Evolutionary conservation across 148 eudicot genomes (phyloP).

Genomic region (Cornus kousa): DNA sequence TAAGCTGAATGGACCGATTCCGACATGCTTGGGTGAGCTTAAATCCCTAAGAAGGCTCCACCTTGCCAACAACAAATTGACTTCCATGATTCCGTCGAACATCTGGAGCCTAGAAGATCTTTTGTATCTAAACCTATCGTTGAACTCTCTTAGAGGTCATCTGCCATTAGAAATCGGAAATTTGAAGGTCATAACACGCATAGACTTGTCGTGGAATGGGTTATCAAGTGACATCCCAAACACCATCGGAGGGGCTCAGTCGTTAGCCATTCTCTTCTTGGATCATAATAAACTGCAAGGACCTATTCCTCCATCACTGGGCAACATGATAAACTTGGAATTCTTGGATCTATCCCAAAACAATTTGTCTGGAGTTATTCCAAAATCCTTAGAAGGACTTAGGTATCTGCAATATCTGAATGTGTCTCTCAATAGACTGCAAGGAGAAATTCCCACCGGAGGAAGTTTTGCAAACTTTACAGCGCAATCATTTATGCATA

Average conservation of each 20-base stretch:
- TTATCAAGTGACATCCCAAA: conserved; percentile 27
- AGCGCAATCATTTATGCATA: conserved; percentile 22
- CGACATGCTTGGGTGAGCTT: conserved; percentile 28
- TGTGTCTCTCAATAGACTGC: conserved; percentile 26
- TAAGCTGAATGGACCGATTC: conserved; percentile 24
- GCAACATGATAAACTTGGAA: conserved; percentile 22
- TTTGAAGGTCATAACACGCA: conserved; percentile 9
- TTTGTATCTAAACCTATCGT: conserved; percentile 23
- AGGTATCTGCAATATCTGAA: conserved; percentile 9
- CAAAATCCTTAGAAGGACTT: conserved; percentile 22
- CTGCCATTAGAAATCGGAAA: conserved; percentile 16
- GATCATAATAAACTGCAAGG: conserved; percentile 29
- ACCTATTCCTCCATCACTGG: conserved; percentile 26
- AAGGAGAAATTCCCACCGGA: conserved; percentile 28
- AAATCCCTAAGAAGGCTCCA: conserved; percentile 20
- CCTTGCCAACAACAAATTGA: conserved; percentile 29
- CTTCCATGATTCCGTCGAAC: conserved; percentile 14
- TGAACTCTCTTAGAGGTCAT: conserved; percentile 24
- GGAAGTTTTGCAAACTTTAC: conserved; percentile 25
- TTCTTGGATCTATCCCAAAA: conserved; percentile 27
- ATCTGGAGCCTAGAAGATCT: conserved; percentile 24
- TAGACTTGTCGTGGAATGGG: conserved; percentile 34
- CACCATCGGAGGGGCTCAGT: conserved; percentile 22
- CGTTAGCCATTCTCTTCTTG: conserved; percentile 21
- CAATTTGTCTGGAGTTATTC: conserved; percentile 32